Evolutionary conservation across 148 eudicot species (phyloP).

Genomic region (Oxyria digyna): DNA sequence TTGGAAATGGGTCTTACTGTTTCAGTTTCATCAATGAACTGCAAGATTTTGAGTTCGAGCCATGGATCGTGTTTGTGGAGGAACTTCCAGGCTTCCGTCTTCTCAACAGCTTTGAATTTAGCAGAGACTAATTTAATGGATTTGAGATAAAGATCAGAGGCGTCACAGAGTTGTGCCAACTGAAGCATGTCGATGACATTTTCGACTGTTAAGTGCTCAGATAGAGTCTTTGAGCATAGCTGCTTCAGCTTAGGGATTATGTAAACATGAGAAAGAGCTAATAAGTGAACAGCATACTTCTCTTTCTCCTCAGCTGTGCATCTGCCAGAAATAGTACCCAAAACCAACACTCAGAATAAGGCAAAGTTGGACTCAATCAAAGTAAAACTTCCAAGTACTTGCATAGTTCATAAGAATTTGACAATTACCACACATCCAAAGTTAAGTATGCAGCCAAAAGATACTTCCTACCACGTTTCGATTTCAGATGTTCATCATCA

Average conservation of each 20-base stretch:
- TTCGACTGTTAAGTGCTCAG: conserved; percentile 41
- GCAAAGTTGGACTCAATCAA: neutral
- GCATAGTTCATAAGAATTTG: neutral
- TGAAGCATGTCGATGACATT: conserved; percentile 78
- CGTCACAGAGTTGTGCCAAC: conserved; percentile 71
- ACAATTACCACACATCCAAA: neutral
- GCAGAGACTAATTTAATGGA: conserved; percentile 44
- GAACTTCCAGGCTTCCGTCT: conserved; percentile 82
- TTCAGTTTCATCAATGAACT: conserved; percentile 81
- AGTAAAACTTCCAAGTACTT: too few species aligned
- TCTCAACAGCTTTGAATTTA: conserved; percentile 48
- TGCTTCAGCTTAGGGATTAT: conserved; percentile 68
- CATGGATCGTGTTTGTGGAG: conserved; percentile 62
- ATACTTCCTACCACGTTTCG: too few species aligned
- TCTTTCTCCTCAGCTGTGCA: conserved; percentile 57
- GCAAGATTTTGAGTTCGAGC: conserved; percentile 79
- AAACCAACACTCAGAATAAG: neutral
- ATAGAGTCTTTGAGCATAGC: conserved; percentile 53
- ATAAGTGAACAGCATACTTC: conserved; percentile 68
- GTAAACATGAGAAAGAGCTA: conserved; percentile 77
- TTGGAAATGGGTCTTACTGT: conserved; percentile 25
- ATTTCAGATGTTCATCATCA: too few species aligned
- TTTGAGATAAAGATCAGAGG: conserved; percentile 71
- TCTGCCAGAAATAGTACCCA: conserved; percentile 21
- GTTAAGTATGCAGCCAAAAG: neutral